Evolutionary conservation across 495 filamentous ascomycete genomes (phyloP).

Genomic region (Cercophora samala): DNA sequence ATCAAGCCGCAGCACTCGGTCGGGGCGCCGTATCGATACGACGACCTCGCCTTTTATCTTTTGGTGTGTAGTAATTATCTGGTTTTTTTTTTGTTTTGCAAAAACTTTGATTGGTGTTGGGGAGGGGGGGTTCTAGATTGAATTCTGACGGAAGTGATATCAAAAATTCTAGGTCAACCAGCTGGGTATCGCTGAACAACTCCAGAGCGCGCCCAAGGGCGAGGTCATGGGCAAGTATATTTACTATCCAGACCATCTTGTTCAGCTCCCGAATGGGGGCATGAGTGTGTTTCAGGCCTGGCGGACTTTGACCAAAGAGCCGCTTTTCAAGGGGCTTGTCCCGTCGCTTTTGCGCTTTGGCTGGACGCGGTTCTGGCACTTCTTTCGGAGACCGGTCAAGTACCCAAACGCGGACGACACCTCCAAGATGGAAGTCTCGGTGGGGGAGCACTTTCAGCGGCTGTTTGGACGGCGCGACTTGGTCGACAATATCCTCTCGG

Average conservation of each 20-base stretch:
- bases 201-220: constrained; percentile 49
- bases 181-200: constrained; percentile 58
- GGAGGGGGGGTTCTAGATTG: too few relatives aligned
- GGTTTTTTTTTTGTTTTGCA: too few relatives aligned
- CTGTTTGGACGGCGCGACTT: constrained; percentile 50
- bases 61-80: constrained; percentile 33
- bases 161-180: constrained; percentile 60
- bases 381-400: neutral
- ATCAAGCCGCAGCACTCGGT: constrained; percentile 49
- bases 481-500: constrained; percentile 74
- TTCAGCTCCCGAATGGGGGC: constrained; percentile 54
- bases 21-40: constrained; percentile 25
- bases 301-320: constrained; percentile 45
- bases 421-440: constrained; percentile 54
- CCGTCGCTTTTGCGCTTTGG: constrained; percentile 6
- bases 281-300: constrained; percentile 6
- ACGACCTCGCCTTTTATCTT: constrained; percentile 44
- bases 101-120: too few relatives aligned
- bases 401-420: neutral
- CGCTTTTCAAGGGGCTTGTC: constrained; percentile 56
- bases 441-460: constrained; percentile 64
- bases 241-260: constrained; percentile 89
- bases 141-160: too few relatives aligned
- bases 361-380: neutral
- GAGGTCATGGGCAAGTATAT: constrained; percentile 66